Base-by-base conservation (phyloP, 768 basidiomycete genomes). In the Amyloporia xantha region DNA sequence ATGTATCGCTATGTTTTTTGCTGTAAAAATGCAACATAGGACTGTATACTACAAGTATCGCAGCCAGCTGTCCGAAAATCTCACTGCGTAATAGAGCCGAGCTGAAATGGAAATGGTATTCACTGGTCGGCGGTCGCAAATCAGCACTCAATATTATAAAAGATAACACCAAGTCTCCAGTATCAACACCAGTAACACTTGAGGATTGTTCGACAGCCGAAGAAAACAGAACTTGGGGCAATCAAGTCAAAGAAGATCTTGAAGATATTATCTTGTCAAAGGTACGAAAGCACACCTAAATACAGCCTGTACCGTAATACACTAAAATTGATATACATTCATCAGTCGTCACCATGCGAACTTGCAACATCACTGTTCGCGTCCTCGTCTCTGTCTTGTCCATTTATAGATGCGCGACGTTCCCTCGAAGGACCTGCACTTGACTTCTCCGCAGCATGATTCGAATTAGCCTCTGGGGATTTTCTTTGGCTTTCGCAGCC, bases 321-420 rank as follows among this genome's bases (percentile, higher is more conserved):
- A 33, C 7, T 15, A 33, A 33, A 33, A 33, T 33, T 7, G 9
- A 33, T 7, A 7, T 7, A 7, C 30, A 15, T 33, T 15, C 9
- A 33, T 33, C 30, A 33, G 30, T 60, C 66, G 48, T 64, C 75
- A 10, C 68, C 73, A 38, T 75, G 68, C 4, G 79, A 82, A 57
- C 80, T 82, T 24, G 75, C 76, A 4, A 76, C 77, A 62, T 79
- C 79, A 50, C 76, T 76, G 20, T 56, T 59, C 10, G 58, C 67
- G 37, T 71, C 73, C 0, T 70, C 69, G 20, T 68, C 68, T 21
- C 64, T 60, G 10, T 55, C 39, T 20, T 52, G 47, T 13, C 38
- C 36, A 28, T 41, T 33, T 11, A 23, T 20, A n/a, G 48, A 26
- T 7, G 27, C 23, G 33, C 37, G 41, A 33, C 35, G 25, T 44